Conservation (phyloP, 176 grass and related monocot genomes). For the Thinopyrum elongatum region DNA sequence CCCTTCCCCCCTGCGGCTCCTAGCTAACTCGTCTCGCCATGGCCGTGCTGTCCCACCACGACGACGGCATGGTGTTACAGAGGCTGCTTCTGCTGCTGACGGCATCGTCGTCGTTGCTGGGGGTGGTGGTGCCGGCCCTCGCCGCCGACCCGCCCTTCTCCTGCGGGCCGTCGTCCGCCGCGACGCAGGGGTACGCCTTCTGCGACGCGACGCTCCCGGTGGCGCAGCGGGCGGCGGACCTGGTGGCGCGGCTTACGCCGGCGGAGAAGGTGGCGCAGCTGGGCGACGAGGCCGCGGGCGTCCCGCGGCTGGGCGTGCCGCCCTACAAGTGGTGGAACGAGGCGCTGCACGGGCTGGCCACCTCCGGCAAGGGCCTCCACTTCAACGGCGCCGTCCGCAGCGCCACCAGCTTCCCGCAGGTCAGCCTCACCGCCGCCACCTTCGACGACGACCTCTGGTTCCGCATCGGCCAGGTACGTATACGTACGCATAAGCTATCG, state of each 20-base stretch:
- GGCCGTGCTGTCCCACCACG: neutral
- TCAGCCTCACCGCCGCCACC: slow-evolving; percentile 64
- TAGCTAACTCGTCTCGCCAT: neutral
- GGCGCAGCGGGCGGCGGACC: slow-evolving; percentile 45
- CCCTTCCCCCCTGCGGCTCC: neutral
- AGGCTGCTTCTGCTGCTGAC: neutral
- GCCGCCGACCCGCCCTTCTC: slow-evolving; percentile 37
- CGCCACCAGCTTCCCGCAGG: slow-evolving; percentile 79
- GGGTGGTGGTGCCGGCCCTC: neutral
- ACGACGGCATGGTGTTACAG: neutral
- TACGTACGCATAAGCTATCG: too few relatives aligned
- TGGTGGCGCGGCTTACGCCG: slow-evolving; percentile 49
- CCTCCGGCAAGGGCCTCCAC: slow-evolving; percentile 46
- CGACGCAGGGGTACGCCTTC: slow-evolving; percentile 21
- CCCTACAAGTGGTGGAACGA: slow-evolving; percentile 86
- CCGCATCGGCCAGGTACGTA: slow-evolving; percentile 64
- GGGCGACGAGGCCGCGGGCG: slow-evolving; percentile 31
- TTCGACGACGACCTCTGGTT: slow-evolving; percentile 72
- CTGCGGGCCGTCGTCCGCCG: slow-evolving; percentile 34
- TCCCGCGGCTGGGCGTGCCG: slow-evolving; percentile 56
- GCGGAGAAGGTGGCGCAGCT: slow-evolving; percentile 62
- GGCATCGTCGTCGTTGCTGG: neutral
- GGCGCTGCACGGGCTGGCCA: slow-evolving; percentile 69
- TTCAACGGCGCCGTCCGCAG: slow-evolving; percentile 23
- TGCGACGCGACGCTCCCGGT: slow-evolving; percentile 35